These are phyloP conservation scores for Hyaloscypha bicolor DNA, from an alignment of 495 filamentous ascomycete genomes.

Conservation along the genomic window DNA sequence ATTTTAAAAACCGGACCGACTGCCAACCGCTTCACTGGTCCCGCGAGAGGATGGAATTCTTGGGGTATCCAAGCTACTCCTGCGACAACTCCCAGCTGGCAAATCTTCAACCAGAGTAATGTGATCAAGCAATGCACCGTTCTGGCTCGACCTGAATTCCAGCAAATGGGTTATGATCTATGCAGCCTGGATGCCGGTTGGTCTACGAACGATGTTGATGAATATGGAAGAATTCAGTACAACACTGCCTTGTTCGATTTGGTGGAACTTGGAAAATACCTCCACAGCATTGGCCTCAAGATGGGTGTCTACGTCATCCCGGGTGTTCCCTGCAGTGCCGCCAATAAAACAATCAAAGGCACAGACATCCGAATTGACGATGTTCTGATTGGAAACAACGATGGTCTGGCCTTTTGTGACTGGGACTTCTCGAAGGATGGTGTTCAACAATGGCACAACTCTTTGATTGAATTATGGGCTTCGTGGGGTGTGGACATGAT, in stretches of 20 bases:
- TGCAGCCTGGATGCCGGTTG: slow-evolving; percentile 37
- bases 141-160: slow-evolving; percentile 10
- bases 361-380: slow-evolving; percentile 34
- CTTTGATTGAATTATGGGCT: slow-evolving; percentile 33
- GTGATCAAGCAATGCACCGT: slow-evolving; percentile 18
- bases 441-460: slow-evolving; percentile 38
- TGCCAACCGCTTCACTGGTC: slow-evolving; percentile 25
- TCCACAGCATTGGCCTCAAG: slow-evolving; percentile 32
- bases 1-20: slow-evolving; percentile 6
- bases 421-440: slow-evolving; percentile 34
- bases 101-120: slow-evolving; percentile 6
- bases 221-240: slow-evolving; percentile 35
- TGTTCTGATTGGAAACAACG: slow-evolving; percentile 32
- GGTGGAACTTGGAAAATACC: slow-evolving; percentile 26
- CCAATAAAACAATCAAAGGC: slow-evolving; percentile 32
- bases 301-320: slow-evolving; percentile 38
- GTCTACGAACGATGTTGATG: slow-evolving; percentile 10
- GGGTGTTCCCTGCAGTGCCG: slow-evolving; percentile 31
- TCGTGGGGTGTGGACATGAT: slow-evolving; percentile 35
- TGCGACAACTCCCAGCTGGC: neutral
- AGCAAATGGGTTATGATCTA: slow-evolving; percentile 9
- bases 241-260: slow-evolving; percentile 32
- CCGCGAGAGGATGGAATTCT: slow-evolving; percentile 33
- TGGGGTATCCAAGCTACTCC: slow-evolving; percentile 28
- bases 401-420: slow-evolving; percentile 28